A percentile compares a stretch with the other conserved stretches of the same genome.
phyloP scores from a whole-genome alignment of 1,284 basidiomycete species.

The Boletus holoroseus region DNA sequence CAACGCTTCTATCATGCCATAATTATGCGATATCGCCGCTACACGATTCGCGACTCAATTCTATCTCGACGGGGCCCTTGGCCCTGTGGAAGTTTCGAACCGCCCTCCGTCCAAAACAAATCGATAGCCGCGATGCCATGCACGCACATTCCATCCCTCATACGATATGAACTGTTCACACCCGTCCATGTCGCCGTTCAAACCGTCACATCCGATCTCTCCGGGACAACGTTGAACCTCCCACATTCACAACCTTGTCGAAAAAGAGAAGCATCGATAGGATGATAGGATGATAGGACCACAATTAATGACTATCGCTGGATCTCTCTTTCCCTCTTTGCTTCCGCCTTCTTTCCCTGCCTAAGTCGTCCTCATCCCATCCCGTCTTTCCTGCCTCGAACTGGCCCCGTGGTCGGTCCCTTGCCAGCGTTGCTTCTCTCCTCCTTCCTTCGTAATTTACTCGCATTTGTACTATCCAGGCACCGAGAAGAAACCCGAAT shows the following conservation, averaged over 20 bases:
- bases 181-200: background rate
- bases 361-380: background rate
- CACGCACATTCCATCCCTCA: background rate
- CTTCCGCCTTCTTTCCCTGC: conserved; percentile 2
- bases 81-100: conserved; percentile 6
- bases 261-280: background rate
- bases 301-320: background rate
- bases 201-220: background rate
- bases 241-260: background rate
- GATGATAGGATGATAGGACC: background rate
- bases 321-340: background rate
- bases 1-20: conserved; percentile 22
- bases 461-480: conserved; percentile 16
- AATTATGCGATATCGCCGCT: conserved; percentile 22
- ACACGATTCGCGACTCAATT: conserved; percentile 3
- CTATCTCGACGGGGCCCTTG: conserved; percentile 9
- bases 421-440: conserved; percentile 1
- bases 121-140: conserved; percentile 5
- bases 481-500: conserved; percentile 16
- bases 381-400: background rate
- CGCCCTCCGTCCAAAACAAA: background rate
- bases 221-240: conserved; percentile 3
- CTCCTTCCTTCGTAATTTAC: conserved; percentile 9
- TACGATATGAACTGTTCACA: background rate
- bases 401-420: background rate